These are phyloP conservation scores for Populus tomentosa DNA, from an alignment of 441 rosid species.

Conservation along the genomic window DNA sequence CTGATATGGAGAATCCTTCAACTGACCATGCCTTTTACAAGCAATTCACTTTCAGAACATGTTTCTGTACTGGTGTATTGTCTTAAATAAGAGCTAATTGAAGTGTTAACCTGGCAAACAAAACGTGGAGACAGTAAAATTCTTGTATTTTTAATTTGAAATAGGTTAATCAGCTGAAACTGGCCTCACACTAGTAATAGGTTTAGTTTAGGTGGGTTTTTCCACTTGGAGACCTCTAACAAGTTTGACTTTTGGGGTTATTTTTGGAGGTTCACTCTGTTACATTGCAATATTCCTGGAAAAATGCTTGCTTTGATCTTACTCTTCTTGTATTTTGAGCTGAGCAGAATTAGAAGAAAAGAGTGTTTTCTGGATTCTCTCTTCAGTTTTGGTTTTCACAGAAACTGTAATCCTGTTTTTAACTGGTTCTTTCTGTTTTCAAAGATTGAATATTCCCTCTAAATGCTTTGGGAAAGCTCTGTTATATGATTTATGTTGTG, in stretches of 20 bases:
- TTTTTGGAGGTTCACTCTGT: neutral
- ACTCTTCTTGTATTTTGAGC: neutral
- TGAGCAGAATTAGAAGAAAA: neutral
- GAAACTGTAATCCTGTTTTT: neutral
- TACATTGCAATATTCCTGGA: neutral
- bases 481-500: neutral
- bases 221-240: neutral
- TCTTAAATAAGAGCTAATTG: no score
- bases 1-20: neutral
- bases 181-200: neutral
- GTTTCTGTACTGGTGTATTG: no score
- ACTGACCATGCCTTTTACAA: neutral
- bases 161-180: neutral
- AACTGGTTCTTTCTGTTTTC: neutral
- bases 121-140: neutral
- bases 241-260: neutral
- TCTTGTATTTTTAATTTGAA: neutral
- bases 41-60: no score
- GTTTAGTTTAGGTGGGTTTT: neutral
- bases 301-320: neutral
- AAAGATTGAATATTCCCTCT: neutral
- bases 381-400: neutral
- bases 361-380: neutral
- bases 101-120: neutral
- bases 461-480: neutral